phyloP scores from a whole-genome alignment of 176 grass and related monocot species.

The Triticum dicoccoides region DNA sequence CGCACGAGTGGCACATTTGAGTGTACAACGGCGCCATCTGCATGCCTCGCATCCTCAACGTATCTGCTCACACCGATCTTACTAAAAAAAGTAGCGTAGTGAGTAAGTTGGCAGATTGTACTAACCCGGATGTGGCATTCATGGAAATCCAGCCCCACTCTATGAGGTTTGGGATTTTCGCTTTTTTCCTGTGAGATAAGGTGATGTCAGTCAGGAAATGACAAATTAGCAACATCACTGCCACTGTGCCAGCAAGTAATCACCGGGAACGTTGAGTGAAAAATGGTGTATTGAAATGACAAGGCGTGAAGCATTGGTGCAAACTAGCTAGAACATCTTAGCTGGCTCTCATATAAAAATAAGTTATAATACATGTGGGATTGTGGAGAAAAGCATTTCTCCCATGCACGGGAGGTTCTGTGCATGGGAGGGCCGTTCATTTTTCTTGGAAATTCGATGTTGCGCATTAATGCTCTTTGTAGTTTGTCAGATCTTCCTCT shows the following conservation, averaged over 20 bases:
- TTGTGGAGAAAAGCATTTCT: too few species aligned
- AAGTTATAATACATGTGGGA: too few species aligned
- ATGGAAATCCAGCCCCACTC: conserved; percentile 13
- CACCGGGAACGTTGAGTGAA: not conserved
- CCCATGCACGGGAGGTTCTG: too few species aligned
- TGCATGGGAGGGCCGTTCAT: too few species aligned
- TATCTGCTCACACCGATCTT: not conserved
- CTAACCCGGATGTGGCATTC: not conserved
- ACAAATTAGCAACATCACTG: not conserved
- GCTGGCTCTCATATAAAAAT: too few species aligned
- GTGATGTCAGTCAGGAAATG: not conserved
- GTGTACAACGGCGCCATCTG: not conserved
- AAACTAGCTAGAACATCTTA: not conserved
- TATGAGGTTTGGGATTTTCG: not conserved
- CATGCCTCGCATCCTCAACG: not conserved
- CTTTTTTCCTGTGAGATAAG: not conserved
- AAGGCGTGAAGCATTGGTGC: not conserved
- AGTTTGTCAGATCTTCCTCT: too few species aligned
- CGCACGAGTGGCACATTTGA: too few species aligned
- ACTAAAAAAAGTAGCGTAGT: not conserved
- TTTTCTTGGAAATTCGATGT: too few species aligned
- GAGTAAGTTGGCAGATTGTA: not conserved
- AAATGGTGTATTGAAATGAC: not conserved
- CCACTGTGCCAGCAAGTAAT: not conserved
- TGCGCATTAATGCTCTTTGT: too few species aligned